Base-by-base conservation (phyloP, 1,139 yeast genomes). In the Taphrina confusa region DNA sequence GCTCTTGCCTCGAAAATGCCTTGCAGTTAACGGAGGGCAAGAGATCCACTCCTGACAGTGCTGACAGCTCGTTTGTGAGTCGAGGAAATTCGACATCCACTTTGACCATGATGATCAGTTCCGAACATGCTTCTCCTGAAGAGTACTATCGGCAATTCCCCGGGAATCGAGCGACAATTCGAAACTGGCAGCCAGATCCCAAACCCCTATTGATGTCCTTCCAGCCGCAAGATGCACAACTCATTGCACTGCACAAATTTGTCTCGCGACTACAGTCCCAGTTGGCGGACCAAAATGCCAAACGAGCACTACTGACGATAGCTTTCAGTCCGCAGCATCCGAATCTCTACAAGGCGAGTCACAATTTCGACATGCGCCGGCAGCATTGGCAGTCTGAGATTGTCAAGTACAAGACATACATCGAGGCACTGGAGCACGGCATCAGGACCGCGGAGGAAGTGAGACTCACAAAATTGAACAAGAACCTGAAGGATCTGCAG, bases 361-460 rank as follows among this genome's bases (percentile, higher is more conserved):
- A 63, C 46, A 73, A 73, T 61, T 73, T 75, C 75, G 73, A 72
- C 47, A 65, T 65, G 46, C 66, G 69, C 50, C 67, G 69, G 12
- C 71, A 68, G 47, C 69, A 69, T 55, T 61, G 73, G 57, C 64
- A 69, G 51, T 65, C 66, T 30, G 74, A 73, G 64, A 65, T 68
- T 12, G 68, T 68, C 60, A 73, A 72, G 64, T 73, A 72, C 62
- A 67, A 66, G 14, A 63, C 68, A 8, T 73, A 73, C 36, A 39
- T 44, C 4, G 44, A n/a, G 18, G 50, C 58, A 27, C 58, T 54
- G 31, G 44, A 37, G 16, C 42, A 54, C 22, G 58, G 58, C 30
- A 31, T 47, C 5, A 16, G 20, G 4, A 47, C 39, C 30, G 52
- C 52, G 14, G 40, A 33, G 16, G 22, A 31, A 2, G 52, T 47